Evolutionary conservation across 228 moss, liverwort and hornwort species (phyloP).

Genomic region (Sphagnum magellanicum): DNA sequence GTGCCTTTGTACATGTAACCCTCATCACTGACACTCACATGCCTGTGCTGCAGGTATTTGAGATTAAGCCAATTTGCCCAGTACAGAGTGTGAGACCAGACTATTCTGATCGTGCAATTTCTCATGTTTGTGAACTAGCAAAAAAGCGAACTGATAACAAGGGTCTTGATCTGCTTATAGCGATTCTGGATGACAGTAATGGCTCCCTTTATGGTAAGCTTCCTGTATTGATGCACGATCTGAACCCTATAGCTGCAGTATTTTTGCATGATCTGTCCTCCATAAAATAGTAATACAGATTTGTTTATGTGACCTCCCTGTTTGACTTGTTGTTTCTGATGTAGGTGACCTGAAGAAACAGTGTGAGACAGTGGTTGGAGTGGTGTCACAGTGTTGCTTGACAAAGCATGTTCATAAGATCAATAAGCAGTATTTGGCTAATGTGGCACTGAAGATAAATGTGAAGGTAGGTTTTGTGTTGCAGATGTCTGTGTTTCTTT

Average conservation of each 20-base stretch:
- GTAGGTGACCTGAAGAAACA: constrained; percentile 88
- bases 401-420: constrained; percentile 94
- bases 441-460: constrained; percentile 92
- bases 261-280: no score
- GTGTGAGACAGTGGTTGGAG: constrained; percentile 94
- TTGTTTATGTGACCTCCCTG: no score
- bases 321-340: background rate
- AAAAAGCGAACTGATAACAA: constrained; percentile 49
- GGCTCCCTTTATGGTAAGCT: constrained; percentile 76
- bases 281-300: no score
- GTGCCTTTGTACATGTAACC: no score
- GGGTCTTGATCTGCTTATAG: constrained; percentile 74
- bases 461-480: constrained; percentile 53
- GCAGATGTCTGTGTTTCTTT: background rate
- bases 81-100: constrained; percentile 68
- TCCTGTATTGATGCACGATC: no score
- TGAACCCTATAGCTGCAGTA: no score
- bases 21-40: no score
- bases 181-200: constrained; percentile 90
- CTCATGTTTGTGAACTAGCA: constrained; percentile 60
- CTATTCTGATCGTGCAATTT: constrained; percentile 66
- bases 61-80: constrained; percentile 61
- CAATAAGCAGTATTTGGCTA: constrained; percentile 95
- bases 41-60: constrained; percentile 48
- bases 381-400: constrained; percentile 90